Evolutionary conservation across 495 filamentous ascomycete genomes (phyloP).

Genomic region (Elasticomyces elasticus): DNA sequence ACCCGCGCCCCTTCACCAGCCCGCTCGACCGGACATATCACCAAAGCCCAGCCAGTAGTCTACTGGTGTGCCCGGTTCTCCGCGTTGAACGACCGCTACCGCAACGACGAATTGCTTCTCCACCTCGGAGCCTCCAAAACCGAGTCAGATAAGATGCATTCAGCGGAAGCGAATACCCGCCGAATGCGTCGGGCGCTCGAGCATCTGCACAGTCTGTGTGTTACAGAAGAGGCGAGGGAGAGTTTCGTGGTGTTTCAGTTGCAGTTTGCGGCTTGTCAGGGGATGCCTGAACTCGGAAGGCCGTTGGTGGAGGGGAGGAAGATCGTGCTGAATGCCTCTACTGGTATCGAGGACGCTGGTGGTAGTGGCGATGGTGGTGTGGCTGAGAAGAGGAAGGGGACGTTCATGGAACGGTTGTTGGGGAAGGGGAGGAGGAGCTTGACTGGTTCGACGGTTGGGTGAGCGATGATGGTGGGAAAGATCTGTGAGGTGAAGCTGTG

Average conservation of each 20-base stretch:
- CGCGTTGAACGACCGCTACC: conserved; percentile 18
- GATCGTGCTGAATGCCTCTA: not conserved
- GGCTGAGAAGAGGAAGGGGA: conserved; percentile 16
- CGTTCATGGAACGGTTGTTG: conserved; percentile 20
- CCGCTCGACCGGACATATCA: not conserved
- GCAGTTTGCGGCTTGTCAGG: conserved; percentile 10
- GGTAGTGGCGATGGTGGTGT: conserved; percentile 3
- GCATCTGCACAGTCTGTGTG: conserved; percentile 14
- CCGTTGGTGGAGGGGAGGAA: conserved; percentile 2
- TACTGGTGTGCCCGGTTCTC: conserved; percentile 23
- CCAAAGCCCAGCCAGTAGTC: conserved; percentile 4
- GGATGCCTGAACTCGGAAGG: conserved; percentile 3
- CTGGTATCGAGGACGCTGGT: not conserved
- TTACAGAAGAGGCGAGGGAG: conserved; percentile 13
- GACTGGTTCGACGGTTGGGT: not conserved
- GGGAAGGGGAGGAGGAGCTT: conserved; percentile 14
- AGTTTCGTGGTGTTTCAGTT: conserved; percentile 17
- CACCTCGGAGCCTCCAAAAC: conserved; percentile 2
- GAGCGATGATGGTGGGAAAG: not conserved
- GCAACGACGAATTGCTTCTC: conserved; percentile 15
- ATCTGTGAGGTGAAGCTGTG: not conserved
- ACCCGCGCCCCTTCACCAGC: not conserved
- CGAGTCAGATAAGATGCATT: conserved; percentile 13
- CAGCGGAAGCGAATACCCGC: conserved; percentile 9
- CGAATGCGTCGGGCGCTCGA: conserved; percentile 20